Evolutionary conservation across 306 rosid species (phyloP), one percentile per base, ranked within the genome.

Genomic region (Gastrolobium villosum): DNA sequence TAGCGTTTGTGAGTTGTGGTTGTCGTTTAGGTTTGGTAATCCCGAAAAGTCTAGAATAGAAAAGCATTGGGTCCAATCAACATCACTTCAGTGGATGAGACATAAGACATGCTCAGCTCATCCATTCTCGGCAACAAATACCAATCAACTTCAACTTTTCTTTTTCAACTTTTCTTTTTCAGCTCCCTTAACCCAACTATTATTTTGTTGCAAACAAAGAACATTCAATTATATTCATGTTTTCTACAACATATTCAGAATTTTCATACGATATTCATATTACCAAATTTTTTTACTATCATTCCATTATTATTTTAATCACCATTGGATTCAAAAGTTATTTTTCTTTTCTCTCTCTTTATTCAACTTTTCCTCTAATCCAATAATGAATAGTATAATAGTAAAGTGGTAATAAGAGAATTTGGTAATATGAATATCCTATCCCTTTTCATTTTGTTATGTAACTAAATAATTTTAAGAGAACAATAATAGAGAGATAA

Each of bases 101-200:
- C 81, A 40, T 20, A 0, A 43, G 20, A 68, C 75, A 77, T 50
- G 54, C 52, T 28, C 3, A 20, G 26, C 31, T 14, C 32, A n/a
- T 40, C 32, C 67, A 30, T 54, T 13, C 1, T 14, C n/a, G 26
- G 34, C 76, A 67, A 44, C 76, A 67, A 55, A 41, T 15, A 35
- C 68, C 82, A 67, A 68, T 67, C 75, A 32, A 57, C 40, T 78
- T 57, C 82, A 57, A 55, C 76, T 67, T 67, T 65, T 54, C 14
- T 35, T 4, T 13, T 2, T 41, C 52, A 48, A 0, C 48, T 3
- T n/a, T n/a, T 54, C 14, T 35, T 4, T 13, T 2, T 41, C 52
- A 48, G 0, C 48, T 3, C 13, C 57, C 57, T 31, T 13, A 46
- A 61, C 54, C 65, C 1, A 26, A 20, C n/a, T n/a, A n/a, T 77